A percentile compares a stretch with the other conserved stretches of the same genome.
Conservation (phyloP, 2,329 filamentous ascomycete genomes). For the Capronia epimyces region DNA sequence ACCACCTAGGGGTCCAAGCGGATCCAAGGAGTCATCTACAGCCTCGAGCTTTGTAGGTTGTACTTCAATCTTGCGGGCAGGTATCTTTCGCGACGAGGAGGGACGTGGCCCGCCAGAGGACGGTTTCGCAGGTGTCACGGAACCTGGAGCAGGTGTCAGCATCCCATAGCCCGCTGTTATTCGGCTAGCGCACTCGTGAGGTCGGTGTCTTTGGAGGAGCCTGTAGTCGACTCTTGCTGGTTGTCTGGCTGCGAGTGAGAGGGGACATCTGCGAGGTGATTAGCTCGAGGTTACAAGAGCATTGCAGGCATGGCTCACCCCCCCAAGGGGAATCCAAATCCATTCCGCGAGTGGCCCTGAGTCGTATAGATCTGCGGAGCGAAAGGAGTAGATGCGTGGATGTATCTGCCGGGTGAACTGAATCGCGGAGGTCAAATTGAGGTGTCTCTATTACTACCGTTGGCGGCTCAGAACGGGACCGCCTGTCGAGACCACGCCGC, state of each 20-base stretch:
- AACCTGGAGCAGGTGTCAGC: slow-evolving; percentile 20
- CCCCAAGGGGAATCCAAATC: slow-evolving; percentile 45
- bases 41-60: slow-evolving; percentile 59
- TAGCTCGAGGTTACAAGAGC: slow-evolving; percentile 27
- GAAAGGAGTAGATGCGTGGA: neutral
- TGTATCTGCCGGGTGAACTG: slow-evolving; percentile 1
- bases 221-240: slow-evolving; percentile 29
- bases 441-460: neutral
- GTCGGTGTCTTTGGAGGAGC: slow-evolving; percentile 30
- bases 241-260: slow-evolving; percentile 36
- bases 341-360: slow-evolving; percentile 13
- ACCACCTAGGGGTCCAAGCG: slow-evolving; percentile 54
- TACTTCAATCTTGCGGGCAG: slow-evolving; percentile 53
- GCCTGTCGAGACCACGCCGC: too few relatives aligned
- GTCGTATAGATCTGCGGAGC: neutral
- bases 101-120: slow-evolving; percentile 43
- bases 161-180: slow-evolving; percentile 1
- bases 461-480: too few relatives aligned
- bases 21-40: slow-evolving; percentile 58
- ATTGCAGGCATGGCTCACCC: slow-evolving; percentile 38
- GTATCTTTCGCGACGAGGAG: slow-evolving; percentile 46
- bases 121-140: slow-evolving; percentile 29
- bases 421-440: neutral
- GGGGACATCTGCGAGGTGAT: slow-evolving; percentile 39
- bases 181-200: slow-evolving; percentile 14